These are phyloP conservation scores for Hippophae rhamnoides DNA, from an alignment of 306 rosid genomes.

Conservation along the genomic window DNA sequence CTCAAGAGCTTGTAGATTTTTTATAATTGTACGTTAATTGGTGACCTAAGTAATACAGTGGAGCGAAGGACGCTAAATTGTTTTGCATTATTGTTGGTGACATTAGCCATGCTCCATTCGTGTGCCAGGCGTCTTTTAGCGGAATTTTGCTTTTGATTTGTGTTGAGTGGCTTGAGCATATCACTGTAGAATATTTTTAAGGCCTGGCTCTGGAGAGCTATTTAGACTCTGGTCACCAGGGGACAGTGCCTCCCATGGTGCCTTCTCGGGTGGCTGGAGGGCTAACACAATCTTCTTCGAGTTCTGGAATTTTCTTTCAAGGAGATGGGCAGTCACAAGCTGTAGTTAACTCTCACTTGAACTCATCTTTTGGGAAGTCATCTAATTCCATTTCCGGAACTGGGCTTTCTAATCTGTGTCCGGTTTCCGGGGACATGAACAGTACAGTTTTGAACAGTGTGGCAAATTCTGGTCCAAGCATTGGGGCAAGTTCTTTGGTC, in stretches of 20 bases:
- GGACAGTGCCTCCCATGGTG: constrained; percentile 76
- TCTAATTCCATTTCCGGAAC: constrained; percentile 69
- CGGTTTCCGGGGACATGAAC: constrained; percentile 81
- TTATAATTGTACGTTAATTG: constrained; percentile 7
- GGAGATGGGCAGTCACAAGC: constrained; percentile 82
- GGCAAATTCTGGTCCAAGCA: constrained; percentile 87
- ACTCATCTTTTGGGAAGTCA: constrained; percentile 73
- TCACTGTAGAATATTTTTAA: constrained; percentile 21
- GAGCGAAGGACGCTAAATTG: constrained; percentile 13
- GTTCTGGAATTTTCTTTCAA: constrained; percentile 98
- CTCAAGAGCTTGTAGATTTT: constrained; percentile 19
- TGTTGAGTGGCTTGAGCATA: constrained; percentile 25
- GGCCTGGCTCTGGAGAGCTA: constrained; percentile 78
- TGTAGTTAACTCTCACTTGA: constrained; percentile 74
- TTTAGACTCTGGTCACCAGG: constrained; percentile 59
- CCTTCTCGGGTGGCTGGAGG: constrained; percentile 93
- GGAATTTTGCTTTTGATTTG: constrained; percentile 24
- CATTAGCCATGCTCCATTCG: constrained; percentile 10
- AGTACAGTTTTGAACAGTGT: constrained; percentile 69
- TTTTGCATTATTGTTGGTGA: constrained; percentile 8
- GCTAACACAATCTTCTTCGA: constrained; percentile 75
- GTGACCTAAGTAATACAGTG: constrained; percentile 20
- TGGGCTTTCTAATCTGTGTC: constrained; percentile 70
- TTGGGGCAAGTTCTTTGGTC: constrained; percentile 93
- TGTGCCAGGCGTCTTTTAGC: constrained; percentile 12